These are phyloP conservation scores for Cladosporium phlei DNA, from an alignment of 2,329 filamentous ascomycete genomes.

Conservation along the genomic window DNA sequence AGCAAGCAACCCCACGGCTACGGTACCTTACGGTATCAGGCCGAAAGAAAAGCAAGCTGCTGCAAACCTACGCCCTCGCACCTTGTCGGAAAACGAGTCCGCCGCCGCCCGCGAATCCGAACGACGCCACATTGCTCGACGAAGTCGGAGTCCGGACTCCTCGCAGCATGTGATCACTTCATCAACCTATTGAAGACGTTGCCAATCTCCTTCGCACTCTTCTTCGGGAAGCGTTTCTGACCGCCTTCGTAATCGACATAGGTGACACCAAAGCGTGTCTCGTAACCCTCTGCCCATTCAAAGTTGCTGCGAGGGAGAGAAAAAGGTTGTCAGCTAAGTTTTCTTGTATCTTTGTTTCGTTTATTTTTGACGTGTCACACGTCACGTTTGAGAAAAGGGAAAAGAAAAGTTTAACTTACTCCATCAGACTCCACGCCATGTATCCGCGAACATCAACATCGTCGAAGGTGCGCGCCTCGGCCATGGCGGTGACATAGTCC, in stretches of 20 bases:
- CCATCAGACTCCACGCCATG: conserved; percentile 82
- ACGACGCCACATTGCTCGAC: too few species aligned
- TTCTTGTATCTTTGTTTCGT: too few species aligned
- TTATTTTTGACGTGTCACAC: too few species aligned
- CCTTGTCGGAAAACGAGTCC: too few species aligned
- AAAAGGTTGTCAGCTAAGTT: neutral
- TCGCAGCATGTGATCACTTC: too few species aligned
- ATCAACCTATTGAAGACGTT: conserved; percentile 8
- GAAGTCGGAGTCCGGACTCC: too few species aligned
- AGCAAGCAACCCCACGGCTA: too few species aligned
- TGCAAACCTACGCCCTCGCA: too few species aligned
- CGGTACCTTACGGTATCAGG: too few species aligned
- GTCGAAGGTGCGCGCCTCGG: conserved; percentile 64
- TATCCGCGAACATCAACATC: conserved; percentile 76
- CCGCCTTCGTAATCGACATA: conserved; percentile 77
- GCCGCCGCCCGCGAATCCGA: too few species aligned
- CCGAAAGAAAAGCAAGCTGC: too few species aligned
- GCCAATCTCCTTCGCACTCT: conserved; percentile 67
- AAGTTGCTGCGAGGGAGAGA: conserved; percentile 72
- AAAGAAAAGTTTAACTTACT: conserved; percentile 46
- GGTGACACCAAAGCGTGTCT: conserved; percentile 78
- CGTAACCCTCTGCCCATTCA: conserved; percentile 87
- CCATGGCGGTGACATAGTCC: conserved; percentile 72
- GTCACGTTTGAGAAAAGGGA: neutral
- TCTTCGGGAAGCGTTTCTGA: conserved; percentile 77